phyloP scores from a whole-genome alignment of 2,329 filamentous ascomycete genomes.

The Bipolaris bicolor region DNA sequence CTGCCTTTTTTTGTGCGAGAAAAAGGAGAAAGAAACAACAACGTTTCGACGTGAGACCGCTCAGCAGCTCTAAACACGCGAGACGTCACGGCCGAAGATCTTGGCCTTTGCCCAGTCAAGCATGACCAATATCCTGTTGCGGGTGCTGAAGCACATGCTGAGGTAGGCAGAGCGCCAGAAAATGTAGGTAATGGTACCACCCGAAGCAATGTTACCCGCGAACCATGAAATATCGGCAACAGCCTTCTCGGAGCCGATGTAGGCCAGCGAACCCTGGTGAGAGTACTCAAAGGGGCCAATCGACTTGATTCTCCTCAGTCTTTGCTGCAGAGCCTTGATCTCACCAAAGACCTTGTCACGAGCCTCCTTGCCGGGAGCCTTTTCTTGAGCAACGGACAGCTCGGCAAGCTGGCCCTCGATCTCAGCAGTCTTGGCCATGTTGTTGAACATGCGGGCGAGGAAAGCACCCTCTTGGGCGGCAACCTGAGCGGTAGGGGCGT shows the following conservation, averaged over 20 bases:
- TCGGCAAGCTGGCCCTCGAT: conserved; percentile 77
- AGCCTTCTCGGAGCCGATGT: conserved; percentile 97
- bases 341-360: conserved; percentile 68
- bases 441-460: conserved; percentile 95
- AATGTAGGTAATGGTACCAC: conserved; percentile 92
- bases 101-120: conserved; percentile 98
- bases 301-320: conserved; percentile 87
- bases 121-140: conserved; percentile 90
- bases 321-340: conserved; percentile 86
- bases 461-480: conserved; percentile 95
- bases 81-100: conserved; percentile 93
- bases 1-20: conserved; percentile 2
- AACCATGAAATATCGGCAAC: conserved; percentile 98
- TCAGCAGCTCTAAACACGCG: conserved; percentile 61
- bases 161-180: conserved; percentile 99
- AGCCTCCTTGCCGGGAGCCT: conserved; percentile 69
- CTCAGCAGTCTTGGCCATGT: conserved; percentile 92
- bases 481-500: conserved; percentile 96
- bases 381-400: conserved; percentile 66
- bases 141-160: conserved; percentile 99
- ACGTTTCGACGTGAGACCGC: neutral
- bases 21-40: neutral
- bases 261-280: conserved; percentile 94
- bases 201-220: conserved; percentile 93
- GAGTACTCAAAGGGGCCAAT: conserved; percentile 98